A percentile compares a stretch with the other conserved stretches of the same genome.
These are phyloP conservation scores for Tylopilus balloui DNA, from an alignment of 768 basidiomycete species.

Conservation along the genomic window DNA sequence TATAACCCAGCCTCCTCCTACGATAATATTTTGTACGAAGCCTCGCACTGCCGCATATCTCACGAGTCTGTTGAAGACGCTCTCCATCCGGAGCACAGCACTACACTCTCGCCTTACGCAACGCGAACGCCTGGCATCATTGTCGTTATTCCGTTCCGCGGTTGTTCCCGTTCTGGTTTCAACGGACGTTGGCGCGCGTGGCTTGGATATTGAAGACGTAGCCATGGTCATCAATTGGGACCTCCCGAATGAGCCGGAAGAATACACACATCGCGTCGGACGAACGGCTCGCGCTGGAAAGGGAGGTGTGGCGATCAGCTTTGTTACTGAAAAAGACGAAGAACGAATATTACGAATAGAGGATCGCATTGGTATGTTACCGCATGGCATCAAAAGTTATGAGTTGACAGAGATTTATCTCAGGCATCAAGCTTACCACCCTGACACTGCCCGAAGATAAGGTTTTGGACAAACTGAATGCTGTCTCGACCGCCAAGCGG, in stretches of 20 bases:
- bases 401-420: constrained; percentile 3
- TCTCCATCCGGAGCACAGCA: constrained; percentile 80
- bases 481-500: constrained; percentile 89
- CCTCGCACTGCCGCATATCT: constrained; percentile 89
- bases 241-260: constrained; percentile 82
- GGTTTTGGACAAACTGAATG: constrained; percentile 81
- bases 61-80: constrained; percentile 68
- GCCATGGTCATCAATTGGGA: constrained; percentile 98
- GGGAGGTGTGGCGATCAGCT: constrained; percentile 87
- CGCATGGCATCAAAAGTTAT: not conserved
- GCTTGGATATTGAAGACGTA: constrained; percentile 94
- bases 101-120: constrained; percentile 94
- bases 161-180: constrained; percentile 89
- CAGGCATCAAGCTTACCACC: constrained; percentile 75
- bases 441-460: constrained; percentile 72
- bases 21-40: constrained; percentile 89
- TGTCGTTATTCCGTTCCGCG: constrained; percentile 81
- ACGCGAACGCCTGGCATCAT: constrained; percentile 76
- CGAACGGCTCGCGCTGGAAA: constrained; percentile 87
- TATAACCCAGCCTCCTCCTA: constrained; percentile 80
- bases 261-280: constrained; percentile 95
- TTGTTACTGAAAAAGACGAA: constrained; percentile 93
- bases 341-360: constrained; percentile 80
- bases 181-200: constrained; percentile 93
- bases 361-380: constrained; percentile 70